Conservation (phyloP, 192 early-diverging fungal species). For the Coemansia furcata region DNA sequence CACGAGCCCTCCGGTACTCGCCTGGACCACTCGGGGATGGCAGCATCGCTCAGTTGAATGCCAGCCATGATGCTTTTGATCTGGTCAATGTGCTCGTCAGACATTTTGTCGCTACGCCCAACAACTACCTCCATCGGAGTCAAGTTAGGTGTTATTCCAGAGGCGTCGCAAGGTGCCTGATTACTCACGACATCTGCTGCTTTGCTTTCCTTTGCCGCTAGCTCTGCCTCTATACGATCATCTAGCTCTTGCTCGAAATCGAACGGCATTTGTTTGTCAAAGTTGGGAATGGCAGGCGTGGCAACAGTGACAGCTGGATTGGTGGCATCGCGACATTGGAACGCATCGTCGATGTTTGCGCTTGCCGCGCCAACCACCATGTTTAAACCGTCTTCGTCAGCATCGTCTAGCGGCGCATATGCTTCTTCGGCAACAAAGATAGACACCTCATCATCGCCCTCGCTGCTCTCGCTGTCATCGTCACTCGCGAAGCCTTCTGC, state of each 20-base stretch:
- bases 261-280: not conserved
- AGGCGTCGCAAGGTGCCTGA: not conserved
- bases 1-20: constrained; percentile 35
- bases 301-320: not conserved
- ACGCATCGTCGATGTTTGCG: not conserved
- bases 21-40: constrained; percentile 43
- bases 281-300: not conserved
- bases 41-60: constrained; percentile 33
- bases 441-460: constrained; percentile 5
- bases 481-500: not conserved
- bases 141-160: not conserved
- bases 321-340: not conserved
- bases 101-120: constrained; percentile 12
- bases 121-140: constrained; percentile 22
- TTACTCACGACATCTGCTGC: not conserved
- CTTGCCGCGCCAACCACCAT: not conserved
- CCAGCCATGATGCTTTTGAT: constrained; percentile 46
- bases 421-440: constrained; percentile 31
- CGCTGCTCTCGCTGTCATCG: not conserved
- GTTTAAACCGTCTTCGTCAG: not conserved
- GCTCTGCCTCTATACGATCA: constrained; percentile 16
- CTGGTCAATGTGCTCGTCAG: constrained; percentile 31
- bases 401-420: constrained; percentile 23
- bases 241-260: constrained; percentile 21
- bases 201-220: not conserved